Base-by-base conservation (phyloP, 345 rosid species). In the Brassica nigra region DNA sequence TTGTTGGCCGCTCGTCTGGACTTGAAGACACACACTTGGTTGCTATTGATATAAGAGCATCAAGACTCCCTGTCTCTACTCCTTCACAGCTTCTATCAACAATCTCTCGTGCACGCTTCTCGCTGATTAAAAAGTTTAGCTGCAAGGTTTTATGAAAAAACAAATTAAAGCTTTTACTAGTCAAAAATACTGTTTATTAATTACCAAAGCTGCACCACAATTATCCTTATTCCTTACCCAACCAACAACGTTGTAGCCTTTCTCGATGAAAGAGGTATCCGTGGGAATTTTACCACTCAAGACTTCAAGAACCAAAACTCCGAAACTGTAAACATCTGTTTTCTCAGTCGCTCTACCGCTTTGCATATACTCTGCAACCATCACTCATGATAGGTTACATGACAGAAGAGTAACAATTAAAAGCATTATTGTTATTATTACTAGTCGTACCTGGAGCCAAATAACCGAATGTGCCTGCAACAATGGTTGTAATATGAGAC, bases 261-360 rank as follows among this genome's bases (percentile, higher is more conserved):
- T 95, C 85, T 95, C 98, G 5, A 93, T 95, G 86, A 93, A 93
- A 5, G 95, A 86, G 62, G 99, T 96, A 85, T 95, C 99, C 8
- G 98, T 91, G 2, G 99, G 99, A 68, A 96, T 88, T 86, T 93
- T 95, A 76, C 97, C 97, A 77, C 99, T 93, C 82, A 95, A 79
- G 18, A 95, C 85, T 87, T 95, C 99, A 49, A 95, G 99, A 85
- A 91, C 90, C 71, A 95, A 76, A 71, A 91, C 97, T 54, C 98
- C 98, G 52, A 95, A 95, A 81, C 99, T 95, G 73, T 93, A 93
- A 23, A 93, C 98, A 80, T 95, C 99, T 5, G 93, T 93, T 87
- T 95, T 95, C 81, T 95, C 98, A 12, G 99, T 95, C 78, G 99
- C 98, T 85, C 99, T 90, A 71, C 99, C 98, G 76, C 97, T 95